A percentile compares a stretch with the other conserved stretches of the same genome.
These are phyloP conservation scores for Glomus cerebriforme DNA, from an alignment of 192 early-diverging fungal species.

Conservation along the genomic window DNA sequence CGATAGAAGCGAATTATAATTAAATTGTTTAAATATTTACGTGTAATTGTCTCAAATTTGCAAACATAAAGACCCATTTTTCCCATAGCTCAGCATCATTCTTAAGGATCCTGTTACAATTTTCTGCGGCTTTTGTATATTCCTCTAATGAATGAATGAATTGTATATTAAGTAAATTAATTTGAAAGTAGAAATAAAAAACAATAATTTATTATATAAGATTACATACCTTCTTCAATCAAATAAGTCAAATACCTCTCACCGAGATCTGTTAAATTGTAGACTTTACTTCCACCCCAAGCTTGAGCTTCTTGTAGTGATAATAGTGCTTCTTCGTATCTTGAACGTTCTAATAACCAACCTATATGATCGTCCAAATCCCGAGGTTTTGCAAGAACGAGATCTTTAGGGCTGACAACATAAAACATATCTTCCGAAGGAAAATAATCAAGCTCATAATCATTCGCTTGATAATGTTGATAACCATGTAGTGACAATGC, in stretches of 20 bases:
- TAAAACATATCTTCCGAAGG: slow-evolving; percentile 80
- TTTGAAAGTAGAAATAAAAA: neutral
- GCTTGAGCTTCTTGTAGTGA: slow-evolving; percentile 61
- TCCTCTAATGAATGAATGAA: slow-evolving; percentile 41
- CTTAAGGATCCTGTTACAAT: slow-evolving; percentile 73
- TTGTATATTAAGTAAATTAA: neutral
- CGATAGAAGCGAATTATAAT: neutral
- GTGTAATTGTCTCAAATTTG: slow-evolving; percentile 72
- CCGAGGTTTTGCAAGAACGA: slow-evolving; percentile 86
- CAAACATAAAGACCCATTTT: slow-evolving; percentile 88
- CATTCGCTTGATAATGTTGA: slow-evolving; percentile 88
- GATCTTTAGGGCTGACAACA: slow-evolving; percentile 91
- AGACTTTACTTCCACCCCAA: slow-evolving; percentile 60
- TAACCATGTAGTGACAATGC: slow-evolving; percentile 84
- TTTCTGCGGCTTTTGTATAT: slow-evolving; percentile 67
- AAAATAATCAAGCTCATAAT: slow-evolving; percentile 83
- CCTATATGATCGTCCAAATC: slow-evolving; percentile 91
- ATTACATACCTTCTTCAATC: slow-evolving; percentile 60
- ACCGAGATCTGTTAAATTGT: slow-evolving; percentile 75
- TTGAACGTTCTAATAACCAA: slow-evolving; percentile 82
- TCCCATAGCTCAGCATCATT: slow-evolving; percentile 74
- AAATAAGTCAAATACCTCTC: slow-evolving; percentile 77
- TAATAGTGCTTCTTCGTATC: slow-evolving; percentile 79
- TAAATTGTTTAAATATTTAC: slow-evolving; percentile 33
- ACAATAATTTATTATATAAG: neutral